phyloP scores from a whole-genome alignment of 345 rosid species.

The Pugionium dolabratum region DNA sequence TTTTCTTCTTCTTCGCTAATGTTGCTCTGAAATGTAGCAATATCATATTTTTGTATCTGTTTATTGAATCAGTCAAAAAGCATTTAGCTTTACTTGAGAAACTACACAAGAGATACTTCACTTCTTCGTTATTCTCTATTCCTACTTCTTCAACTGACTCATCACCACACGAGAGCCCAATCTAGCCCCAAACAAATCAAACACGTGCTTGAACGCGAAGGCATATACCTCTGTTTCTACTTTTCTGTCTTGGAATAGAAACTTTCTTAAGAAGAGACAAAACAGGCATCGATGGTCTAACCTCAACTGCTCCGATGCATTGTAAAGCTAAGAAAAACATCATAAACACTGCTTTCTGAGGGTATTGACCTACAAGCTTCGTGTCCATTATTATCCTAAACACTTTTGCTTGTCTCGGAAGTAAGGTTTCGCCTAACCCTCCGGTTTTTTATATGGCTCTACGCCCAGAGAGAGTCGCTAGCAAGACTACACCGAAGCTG shows the following conservation, averaged over 20 bases:
- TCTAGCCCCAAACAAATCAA: too few relatives aligned
- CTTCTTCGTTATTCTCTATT: slow-evolving; percentile 33
- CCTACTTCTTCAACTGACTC: slow-evolving; percentile 20
- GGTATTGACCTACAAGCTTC: slow-evolving; percentile 78
- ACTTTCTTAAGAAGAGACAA: slow-evolving; percentile 51
- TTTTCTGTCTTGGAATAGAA: slow-evolving; percentile 29
- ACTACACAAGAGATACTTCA: slow-evolving; percentile 33
- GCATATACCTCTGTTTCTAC: slow-evolving; percentile 21
- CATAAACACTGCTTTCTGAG: slow-evolving; percentile 74
- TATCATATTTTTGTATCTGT: slow-evolving; percentile 30
- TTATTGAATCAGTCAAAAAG: slow-evolving; percentile 32
- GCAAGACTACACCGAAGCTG: slow-evolving; percentile 79
- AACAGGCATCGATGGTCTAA: slow-evolving; percentile 63
- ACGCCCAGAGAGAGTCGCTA: slow-evolving; percentile 71
- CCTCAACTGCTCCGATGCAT: slow-evolving; percentile 64
- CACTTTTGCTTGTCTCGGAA: slow-evolving; percentile 58
- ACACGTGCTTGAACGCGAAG: slow-evolving; percentile 8
- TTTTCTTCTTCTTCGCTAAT: not conserved
- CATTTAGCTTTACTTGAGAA: slow-evolving; percentile 35
- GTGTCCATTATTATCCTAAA: slow-evolving; percentile 77
- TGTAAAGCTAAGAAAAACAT: slow-evolving; percentile 70
- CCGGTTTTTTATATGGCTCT: slow-evolving; percentile 61
- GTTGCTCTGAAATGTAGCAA: not conserved
- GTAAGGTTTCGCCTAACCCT: slow-evolving; percentile 80
- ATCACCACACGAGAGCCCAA: not conserved